Base-by-base conservation (phyloP, 345 rosid genomes). In the Theobroma cacao region DNA sequence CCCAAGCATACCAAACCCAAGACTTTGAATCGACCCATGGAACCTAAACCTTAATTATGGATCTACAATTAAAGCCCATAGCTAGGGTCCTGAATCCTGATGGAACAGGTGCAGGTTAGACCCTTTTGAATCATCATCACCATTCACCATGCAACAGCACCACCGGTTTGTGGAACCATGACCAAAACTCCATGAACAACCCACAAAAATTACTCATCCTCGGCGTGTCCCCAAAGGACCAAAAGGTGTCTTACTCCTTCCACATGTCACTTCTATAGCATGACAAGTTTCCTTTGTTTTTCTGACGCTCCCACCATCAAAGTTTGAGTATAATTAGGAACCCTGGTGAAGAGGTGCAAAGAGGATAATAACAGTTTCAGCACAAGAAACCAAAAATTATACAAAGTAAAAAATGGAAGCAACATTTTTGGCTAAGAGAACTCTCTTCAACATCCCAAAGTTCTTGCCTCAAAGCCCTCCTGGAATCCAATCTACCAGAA, bases 381-480 rank as follows among this genome's bases (percentile, higher is more conserved):
- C 20, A 67, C 53, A 41, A 22, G 5, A 4, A 36, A 66, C 5
- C 0, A 40, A 41, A 40, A 22, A 1, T 3, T 14, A 7, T 1
- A 7, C 18, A 28, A 1, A 40, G 9, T 2, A n/a, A 17, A 63
- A 38, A 45, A 76, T 76, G 85, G 79, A 81, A 79, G 85, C 78
- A 34, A 61, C 77, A 7, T 73, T 77, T 47, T 63, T 72, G 80
- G 80, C 80, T 45, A 87, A 66, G 70, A 75, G 50, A 75, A 65
- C 77, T 18, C n/a, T 59, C 56, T 48, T 70, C 47, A 81, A 52
- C 72, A 18, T 79, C 62, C 69, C 81, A 2, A 82, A 50, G 48
- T 67, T 75, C 58, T 78, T 71, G 34, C 58, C 75, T 12, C 77
- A 28, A 7, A 20, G 20, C 3, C 56, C 61, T 72, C 47, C 22